Evolutionary conservation across 2,329 filamentous ascomycete species (phyloP).

Genomic region (Harringtonia aguacate): DNA sequence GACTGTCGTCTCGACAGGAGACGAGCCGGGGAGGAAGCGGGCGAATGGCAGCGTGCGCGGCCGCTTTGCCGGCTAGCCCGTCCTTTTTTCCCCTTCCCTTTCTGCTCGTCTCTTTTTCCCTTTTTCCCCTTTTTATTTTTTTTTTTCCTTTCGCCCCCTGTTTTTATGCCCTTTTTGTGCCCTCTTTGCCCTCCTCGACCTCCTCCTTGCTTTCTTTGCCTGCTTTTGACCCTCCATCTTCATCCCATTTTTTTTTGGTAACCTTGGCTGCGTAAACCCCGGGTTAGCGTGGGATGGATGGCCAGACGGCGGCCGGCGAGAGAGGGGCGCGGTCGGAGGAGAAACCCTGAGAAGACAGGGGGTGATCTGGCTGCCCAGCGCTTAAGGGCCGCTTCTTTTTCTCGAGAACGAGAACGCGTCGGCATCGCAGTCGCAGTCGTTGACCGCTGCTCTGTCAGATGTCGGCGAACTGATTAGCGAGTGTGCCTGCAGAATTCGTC

Average conservation of each 20-base stretch:
- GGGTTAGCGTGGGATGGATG: conserved; percentile 7
- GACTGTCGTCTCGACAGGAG: too few species aligned
- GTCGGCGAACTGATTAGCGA: too few species aligned
- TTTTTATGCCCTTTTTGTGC: not conserved
- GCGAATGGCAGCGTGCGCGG: too few species aligned
- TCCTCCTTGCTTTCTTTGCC: not conserved
- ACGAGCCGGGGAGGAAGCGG: too few species aligned
- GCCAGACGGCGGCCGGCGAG: conserved; percentile 2
- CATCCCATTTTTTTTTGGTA: conserved; percentile 3
- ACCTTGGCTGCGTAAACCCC: not conserved
- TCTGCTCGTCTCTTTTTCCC: not conserved
- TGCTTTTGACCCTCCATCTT: too few species aligned
- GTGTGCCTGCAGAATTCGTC: not conserved
- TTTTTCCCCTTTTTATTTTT: not conserved
- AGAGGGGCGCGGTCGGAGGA: too few species aligned
- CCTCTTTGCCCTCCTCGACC: not conserved
- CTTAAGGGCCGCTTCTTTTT: not conserved
- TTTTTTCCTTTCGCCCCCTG: not conserved
- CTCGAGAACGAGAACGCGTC: too few species aligned
- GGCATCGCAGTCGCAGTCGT: too few species aligned
- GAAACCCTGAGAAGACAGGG: not conserved
- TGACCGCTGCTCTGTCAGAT: too few species aligned
- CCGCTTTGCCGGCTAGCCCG: not conserved
- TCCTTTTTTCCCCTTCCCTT: too few species aligned
- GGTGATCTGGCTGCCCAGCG: too few species aligned